Percentiles rank a stretch among this genome's conserved stretches.
Conservation (phyloP, 1,284 basidiomycete genomes). For the Ceratobasidium sp. region DNA sequence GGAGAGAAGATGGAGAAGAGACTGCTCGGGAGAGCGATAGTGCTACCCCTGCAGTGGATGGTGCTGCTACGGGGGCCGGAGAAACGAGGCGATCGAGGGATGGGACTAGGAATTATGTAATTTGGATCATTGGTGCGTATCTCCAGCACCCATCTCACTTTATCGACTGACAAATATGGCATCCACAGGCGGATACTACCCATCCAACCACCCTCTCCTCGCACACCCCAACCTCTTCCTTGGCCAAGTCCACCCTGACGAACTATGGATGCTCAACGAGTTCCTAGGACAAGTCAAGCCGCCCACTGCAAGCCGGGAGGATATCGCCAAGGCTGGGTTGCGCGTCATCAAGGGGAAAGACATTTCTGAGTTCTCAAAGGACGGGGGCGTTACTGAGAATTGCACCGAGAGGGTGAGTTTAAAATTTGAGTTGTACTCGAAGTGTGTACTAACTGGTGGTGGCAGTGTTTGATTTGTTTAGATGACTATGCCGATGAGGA, state of each 20-base stretch:
- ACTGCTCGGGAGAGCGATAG: not conserved
- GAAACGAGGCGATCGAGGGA: constrained; percentile 39
- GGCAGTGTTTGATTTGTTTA: constrained; percentile 81
- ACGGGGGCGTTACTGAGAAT: constrained; percentile 74
- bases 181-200: constrained; percentile 74
- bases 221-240: constrained; percentile 74
- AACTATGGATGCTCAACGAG: constrained; percentile 77
- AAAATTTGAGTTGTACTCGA: not conserved
- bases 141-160: no score
- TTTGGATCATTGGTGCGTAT: constrained; percentile 44
- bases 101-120: constrained; percentile 47
- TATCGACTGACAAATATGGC: no score
- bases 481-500: constrained; percentile 81
- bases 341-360: constrained; percentile 70
- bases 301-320: constrained; percentile 74
- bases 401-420: constrained; percentile 76
- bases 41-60: not conserved
- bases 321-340: constrained; percentile 82
- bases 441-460: constrained; percentile 15
- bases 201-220: constrained; percentile 84
- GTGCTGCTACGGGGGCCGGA: constrained; percentile 2
- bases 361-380: constrained; percentile 61
- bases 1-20: constrained; percentile 2
- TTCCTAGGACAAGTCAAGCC: constrained; percentile 80
- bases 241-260: constrained; percentile 74